These are phyloP conservation scores for Boechera divaricarpa DNA, from an alignment of 345 rosid genomes.

Conservation along the genomic window DNA sequence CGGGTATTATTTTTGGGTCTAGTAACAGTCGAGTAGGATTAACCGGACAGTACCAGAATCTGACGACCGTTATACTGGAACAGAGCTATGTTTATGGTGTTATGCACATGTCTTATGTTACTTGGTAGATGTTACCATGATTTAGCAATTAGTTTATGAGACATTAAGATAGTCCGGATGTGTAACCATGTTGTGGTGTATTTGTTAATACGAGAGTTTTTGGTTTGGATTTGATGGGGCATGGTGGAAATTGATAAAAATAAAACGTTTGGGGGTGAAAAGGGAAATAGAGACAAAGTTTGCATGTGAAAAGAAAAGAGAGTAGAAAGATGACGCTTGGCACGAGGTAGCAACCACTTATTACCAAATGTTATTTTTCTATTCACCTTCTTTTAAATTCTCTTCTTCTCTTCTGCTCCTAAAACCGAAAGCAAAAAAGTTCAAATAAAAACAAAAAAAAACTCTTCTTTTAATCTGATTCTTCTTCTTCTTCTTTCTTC, in stretches of 20 bases:
- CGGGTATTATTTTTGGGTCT: too few relatives aligned
- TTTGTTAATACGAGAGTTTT: neutral
- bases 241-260: neutral
- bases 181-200: too few relatives aligned
- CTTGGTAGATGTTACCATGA: too few relatives aligned
- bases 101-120: too few relatives aligned
- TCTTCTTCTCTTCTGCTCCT: conserved; percentile 5
- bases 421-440: conserved; percentile 30
- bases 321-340: conserved; percentile 44
- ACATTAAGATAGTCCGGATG: too few relatives aligned
- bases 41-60: too few relatives aligned
- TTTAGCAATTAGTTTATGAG: too few relatives aligned
- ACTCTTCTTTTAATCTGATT: conserved; percentile 23
- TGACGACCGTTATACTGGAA: too few relatives aligned
- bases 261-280: conserved; percentile 25
- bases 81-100: too few relatives aligned
- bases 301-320: conserved; percentile 44
- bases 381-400: conserved; percentile 29
- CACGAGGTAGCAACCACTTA: conserved; percentile 41
- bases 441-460: neutral
- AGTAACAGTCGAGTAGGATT: too few relatives aligned
- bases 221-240: neutral
- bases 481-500: conserved; percentile 7
- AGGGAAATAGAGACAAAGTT: conserved; percentile 12
- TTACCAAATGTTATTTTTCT: conserved; percentile 43